Evolutionary conservation across 169 alveolate genomes (phyloP).

Genomic region (Plasmodium cynomolgi): DNA sequence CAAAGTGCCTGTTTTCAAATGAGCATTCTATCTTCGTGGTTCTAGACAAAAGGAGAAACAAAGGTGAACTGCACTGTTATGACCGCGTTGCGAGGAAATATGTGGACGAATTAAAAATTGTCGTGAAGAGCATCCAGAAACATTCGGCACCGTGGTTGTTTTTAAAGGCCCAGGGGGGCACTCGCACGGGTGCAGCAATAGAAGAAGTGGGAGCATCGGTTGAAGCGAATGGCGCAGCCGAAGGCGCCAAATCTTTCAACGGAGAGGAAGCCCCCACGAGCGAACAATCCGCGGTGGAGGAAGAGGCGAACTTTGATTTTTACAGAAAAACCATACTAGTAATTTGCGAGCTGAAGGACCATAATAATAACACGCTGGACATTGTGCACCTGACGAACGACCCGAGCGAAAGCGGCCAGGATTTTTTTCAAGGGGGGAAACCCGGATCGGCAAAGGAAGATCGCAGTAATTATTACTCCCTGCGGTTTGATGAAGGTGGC

Average conservation of each 20-base stretch:
- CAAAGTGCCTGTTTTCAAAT: slow-evolving; percentile 20
- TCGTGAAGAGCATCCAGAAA: slow-evolving; percentile 32
- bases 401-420: background rate
- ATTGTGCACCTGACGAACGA: slow-evolving; percentile 38
- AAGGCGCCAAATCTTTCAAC: background rate
- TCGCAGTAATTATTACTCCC: background rate
- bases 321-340: slow-evolving; percentile 8
- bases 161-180: background rate
- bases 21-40: slow-evolving; percentile 32
- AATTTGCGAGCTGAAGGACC: slow-evolving; percentile 59
- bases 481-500: background rate
- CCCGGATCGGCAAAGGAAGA: background rate
- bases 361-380: slow-evolving; percentile 51
- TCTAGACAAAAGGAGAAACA: slow-evolving; percentile 10
- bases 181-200: background rate
- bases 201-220: background rate
- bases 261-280: background rate
- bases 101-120: slow-evolving; percentile 28
- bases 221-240: background rate
- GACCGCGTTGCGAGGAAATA: slow-evolving; percentile 6
- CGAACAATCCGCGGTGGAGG: background rate
- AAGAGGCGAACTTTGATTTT: background rate
- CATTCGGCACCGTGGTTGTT: background rate
- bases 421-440: background rate
- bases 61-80: background rate